Evolutionary conservation across 1,284 basidiomycete genomes (phyloP), one percentile per base, ranked within the genome.

Genomic region (Cutaneotrichosporon sp.): DNA sequence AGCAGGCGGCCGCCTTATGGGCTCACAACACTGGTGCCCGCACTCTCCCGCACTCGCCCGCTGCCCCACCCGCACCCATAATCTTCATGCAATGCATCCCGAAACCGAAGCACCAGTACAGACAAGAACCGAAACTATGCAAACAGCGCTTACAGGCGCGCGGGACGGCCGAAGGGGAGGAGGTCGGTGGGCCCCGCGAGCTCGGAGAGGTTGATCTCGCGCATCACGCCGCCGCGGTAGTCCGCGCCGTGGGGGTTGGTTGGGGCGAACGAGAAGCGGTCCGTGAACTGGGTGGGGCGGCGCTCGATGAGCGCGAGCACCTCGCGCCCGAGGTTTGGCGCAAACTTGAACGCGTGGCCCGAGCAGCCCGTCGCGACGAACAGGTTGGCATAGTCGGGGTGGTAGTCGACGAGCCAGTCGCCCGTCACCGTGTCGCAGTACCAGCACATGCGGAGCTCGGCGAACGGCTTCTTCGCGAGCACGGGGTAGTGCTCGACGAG

Each of bases 261-360:
- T 53, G 55, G 43, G 20, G 58, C 54, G 54, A 87, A 79, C 0
- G 86, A 80, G 71, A 88, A 89, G 65, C 86, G 87, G 56, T 66
- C 54, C n/a, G 53, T 46, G 50, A 63, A 66, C 43, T 31, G 22
- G 14, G 59, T 72, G 0, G 79, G 81, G 16, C 90, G 79, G 52
- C 84, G 85, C 75, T 91, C 84, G 29, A 95, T 82, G 1, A 87
- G 82, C 65, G 89, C 87, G 11, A 83, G 86, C 16, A 94, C 86
- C 27, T 94, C 81, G 10, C 84, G 79, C 13, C 93, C 93, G 58
- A 97, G 84, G 38, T 86, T 86, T 13, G 92, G 92, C 9, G 94
- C 82, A 81, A 95, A 95, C 88, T 82, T 82, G 80, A 81, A 82
- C 4, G 74, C 82, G 65, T 83, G 81, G 7, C 81, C 78, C 27